Percentiles rank a stretch among this genome's conserved stretches.
Conservation (phyloP, 495 filamentous ascomycete genomes). For the Chaetomium fimeti region DNA sequence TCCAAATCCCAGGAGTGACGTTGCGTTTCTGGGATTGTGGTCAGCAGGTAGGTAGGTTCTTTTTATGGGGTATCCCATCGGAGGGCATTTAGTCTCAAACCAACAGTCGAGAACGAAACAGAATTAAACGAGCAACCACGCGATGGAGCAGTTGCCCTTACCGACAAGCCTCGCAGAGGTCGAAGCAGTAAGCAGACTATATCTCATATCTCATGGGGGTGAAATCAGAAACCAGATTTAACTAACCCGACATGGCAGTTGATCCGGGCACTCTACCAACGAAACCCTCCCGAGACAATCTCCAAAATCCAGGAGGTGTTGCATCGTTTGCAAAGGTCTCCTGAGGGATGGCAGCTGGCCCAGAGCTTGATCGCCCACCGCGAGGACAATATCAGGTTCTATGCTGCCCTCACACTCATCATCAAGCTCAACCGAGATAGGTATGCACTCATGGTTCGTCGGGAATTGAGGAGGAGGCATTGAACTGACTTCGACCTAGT, state of each 20-base stretch:
- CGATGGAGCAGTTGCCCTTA: slow-evolving; percentile 35
- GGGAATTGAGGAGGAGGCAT: neutral
- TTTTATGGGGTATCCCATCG: neutral
- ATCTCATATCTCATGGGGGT: no score
- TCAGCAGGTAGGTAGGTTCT: neutral
- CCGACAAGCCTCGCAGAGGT: slow-evolving; percentile 45
- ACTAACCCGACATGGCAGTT: slow-evolving; percentile 43
- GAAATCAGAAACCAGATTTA: neutral
- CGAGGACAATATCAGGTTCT: slow-evolving; percentile 77
- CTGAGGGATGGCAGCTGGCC: slow-evolving; percentile 82
- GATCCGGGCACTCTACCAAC: slow-evolving; percentile 67
- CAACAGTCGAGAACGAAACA: neutral
- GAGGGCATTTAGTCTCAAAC: neutral
- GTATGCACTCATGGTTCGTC: slow-evolving; percentile 43
- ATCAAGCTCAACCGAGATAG: slow-evolving; percentile 87
- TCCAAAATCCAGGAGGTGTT: slow-evolving; percentile 72
- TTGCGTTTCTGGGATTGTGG: neutral
- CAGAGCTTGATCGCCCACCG: slow-evolving; percentile 64
- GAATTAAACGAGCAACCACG: slow-evolving; percentile 10
- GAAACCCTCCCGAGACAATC: slow-evolving; percentile 60
- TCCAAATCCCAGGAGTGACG: neutral
- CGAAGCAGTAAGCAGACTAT: slow-evolving; percentile 37
- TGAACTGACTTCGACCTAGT: slow-evolving; percentile 38
- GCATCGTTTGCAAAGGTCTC: slow-evolving; percentile 69
- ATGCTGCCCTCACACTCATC: slow-evolving; percentile 89